Base-by-base conservation (phyloP, 208 protist genomes). In the Tritrichomonas musculus region DNA sequence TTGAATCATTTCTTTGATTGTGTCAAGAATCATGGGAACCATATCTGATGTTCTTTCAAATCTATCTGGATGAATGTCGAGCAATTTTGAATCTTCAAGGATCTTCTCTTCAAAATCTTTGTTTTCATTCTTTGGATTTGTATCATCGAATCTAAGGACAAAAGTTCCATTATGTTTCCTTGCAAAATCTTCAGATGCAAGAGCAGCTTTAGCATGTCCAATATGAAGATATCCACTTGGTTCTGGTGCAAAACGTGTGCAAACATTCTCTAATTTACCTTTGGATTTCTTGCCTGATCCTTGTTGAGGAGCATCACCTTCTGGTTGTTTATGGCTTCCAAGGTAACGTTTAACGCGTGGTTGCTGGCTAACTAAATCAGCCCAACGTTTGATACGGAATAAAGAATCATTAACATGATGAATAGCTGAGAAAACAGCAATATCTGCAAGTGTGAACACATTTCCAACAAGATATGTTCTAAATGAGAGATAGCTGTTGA, bases 61-160 rank as follows among this genome's bases (percentile, higher is more conserved):
- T 57, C 96, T 96, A 94, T 98, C 97, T 84, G 97, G 96, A 25
- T 94, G 95, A 66, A 99, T 97, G 11, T 96, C 96, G 14, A 99
- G 96, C 0, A 95, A 96, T n/a, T 93, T 75, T 13, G 99, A 93
- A 95, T 99, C 99, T 36, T 97, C 94, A 44, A 97, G 94, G 93
- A 99, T 99, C 60, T 96, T 97, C 25, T 98, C 94, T 84, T 99
- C 98, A 94, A 98, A 99, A 93, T 98, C 97, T 69, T 97, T 96
- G 92, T 98, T 98, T 95, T 99, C 98, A 94, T 99, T 99, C 1
- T 96, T 95, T 25, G 98, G 99, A 96, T 99, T 99, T 41, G 99
- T 99, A 96, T 99, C 99, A 96, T 99, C 99, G 93, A 99, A 99
- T 33, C 99, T 97, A 93, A 99, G 96, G 44, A 99, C 94, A 95